Conservation (phyloP, 176 grass and related monocot genomes). For the Triticum monococcum region DNA sequence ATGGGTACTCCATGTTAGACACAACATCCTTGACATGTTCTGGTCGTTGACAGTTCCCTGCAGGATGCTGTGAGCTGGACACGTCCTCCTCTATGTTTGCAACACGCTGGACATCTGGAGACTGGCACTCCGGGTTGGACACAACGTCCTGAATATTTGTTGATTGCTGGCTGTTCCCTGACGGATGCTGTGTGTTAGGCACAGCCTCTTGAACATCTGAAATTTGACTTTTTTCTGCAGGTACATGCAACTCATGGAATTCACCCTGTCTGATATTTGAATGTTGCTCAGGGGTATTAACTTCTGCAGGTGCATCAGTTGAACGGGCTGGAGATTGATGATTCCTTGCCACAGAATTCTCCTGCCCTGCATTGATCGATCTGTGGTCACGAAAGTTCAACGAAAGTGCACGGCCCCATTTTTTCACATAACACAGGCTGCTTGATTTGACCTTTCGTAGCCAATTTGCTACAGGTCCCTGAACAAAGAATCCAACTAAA, state of each 20-base stretch:
- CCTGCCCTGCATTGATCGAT: not conserved
- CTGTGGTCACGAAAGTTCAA: not conserved
- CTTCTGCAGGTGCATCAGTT: not conserved
- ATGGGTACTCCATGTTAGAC: too few relatives aligned
- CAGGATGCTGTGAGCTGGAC: too few relatives aligned
- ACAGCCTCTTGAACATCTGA: not conserved
- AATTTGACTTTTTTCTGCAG: not conserved
- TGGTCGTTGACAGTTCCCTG: too few relatives aligned
- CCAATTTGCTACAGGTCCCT: not conserved
- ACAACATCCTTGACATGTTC: too few relatives aligned
- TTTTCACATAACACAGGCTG: not conserved
- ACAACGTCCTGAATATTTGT: not conserved
- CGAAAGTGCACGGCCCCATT: not conserved
- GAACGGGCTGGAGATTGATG: not conserved
- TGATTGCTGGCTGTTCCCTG: not conserved
- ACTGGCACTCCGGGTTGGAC: not conserved
- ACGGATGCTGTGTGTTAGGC: not conserved
- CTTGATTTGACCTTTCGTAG: not conserved
- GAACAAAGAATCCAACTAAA: not conserved
- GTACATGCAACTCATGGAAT: not conserved
- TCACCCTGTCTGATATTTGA: not conserved
- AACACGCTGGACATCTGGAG: not conserved
- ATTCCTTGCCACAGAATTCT: not conserved
- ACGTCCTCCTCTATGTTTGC: too few relatives aligned
- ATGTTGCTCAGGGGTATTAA: not conserved